Percentiles rank a stretch among this genome's conserved stretches.
phyloP scores from a whole-genome alignment of 768 basidiomycete species.

The Cubamyces sp. region DNA sequence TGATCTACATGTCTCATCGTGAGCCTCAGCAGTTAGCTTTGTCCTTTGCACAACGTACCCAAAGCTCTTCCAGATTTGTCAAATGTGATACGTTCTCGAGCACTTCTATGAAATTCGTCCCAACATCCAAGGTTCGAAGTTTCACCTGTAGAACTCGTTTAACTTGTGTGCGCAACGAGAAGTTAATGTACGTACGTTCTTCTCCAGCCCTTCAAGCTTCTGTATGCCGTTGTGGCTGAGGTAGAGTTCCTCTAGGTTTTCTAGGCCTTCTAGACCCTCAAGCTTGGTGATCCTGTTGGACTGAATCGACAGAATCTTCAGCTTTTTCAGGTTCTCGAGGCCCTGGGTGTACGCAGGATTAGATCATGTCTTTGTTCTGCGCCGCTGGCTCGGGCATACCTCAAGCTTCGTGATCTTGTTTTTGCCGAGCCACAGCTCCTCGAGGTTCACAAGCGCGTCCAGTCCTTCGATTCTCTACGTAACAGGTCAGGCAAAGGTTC shows the following conservation, averaged over 20 bases:
- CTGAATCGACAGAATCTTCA: slow-evolving; percentile 88
- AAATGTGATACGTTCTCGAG: slow-evolving; percentile 87
- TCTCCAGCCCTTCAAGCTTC: slow-evolving; percentile 80
- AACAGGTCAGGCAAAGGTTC: not conserved
- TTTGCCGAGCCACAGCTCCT: slow-evolving; percentile 97
- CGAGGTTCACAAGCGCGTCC: slow-evolving; percentile 77
- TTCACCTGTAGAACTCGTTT: slow-evolving; percentile 45
- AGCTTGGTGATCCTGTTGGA: slow-evolving; percentile 92
- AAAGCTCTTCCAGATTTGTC: slow-evolving; percentile 82
- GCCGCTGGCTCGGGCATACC: slow-evolving; percentile 44
- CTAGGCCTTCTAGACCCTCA: slow-evolving; percentile 76
- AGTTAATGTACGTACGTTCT: slow-evolving; percentile 61
- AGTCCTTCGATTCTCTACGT: slow-evolving; percentile 84
- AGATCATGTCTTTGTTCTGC: not conserved
- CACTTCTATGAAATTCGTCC: slow-evolving; percentile 77
- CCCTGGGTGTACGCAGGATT: slow-evolving; percentile 50
- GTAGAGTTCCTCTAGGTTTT: slow-evolving; percentile 85
- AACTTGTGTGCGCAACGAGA: not conserved
- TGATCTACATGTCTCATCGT: slow-evolving; percentile 57
- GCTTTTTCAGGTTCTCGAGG: slow-evolving; percentile 65
- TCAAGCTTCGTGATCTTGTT: slow-evolving; percentile 93
- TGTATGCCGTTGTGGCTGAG: slow-evolving; percentile 92
- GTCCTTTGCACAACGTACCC: slow-evolving; percentile 57
- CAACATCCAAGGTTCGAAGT: slow-evolving; percentile 85
- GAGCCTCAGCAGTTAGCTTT: too few relatives aligned